Base-by-base conservation (phyloP, 352 stramenopile species). In the Phytophthora citrophthora region DNA sequence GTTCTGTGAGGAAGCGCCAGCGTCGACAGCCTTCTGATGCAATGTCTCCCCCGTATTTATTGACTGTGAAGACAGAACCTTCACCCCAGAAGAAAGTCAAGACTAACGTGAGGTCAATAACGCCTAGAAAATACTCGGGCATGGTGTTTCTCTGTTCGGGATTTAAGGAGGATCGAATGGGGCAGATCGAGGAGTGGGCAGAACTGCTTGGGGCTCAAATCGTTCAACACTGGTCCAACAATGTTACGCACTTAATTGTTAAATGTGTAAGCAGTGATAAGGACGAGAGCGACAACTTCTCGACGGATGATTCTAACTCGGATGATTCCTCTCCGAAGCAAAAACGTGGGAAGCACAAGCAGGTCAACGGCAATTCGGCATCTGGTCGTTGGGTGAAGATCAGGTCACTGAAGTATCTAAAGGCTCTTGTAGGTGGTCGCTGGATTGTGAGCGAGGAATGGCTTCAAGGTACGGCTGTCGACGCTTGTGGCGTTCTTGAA, bases 391-490 rank as follows among this genome's bases (percentile, higher is more conserved):
- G 86, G 86, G 88, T 93, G 20, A 93, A 91, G 63, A 91, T 91
- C 41, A 79, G 88, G 13, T 94, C 88, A 24, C 72, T 96, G 38
- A 96, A 96, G 57, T 96, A 94, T 29, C 73, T 96, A 20, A 94
- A 94, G 53, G 88, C 82, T 47, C 75, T 96, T 7, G 76, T 87
- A 29, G 81, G 70, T 12, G 88, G 88, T 8, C 81, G 86, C 24
- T 96, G 88, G 88, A 90, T 96, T 64, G 84, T 96, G 29, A 93
- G 83, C 45, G 79, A 93, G 31, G 75, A 88, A 15, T 96, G 88
- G 88, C 70, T 96, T 20, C 64, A 82, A 79, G 83, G 83, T 89
- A 57, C 38, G 24, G 45, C 44, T 49, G 32, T 15, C 27, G 13
- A 24, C 52, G 3, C 10, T 31, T 26, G 7, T 45, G 29, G 12